A percentile compares a stretch with the other conserved stretches of the same genome.
These are phyloP conservation scores for Epicoccum nigrum DNA, from an alignment of 2,329 filamentous ascomycete species.

Conservation along the genomic window DNA sequence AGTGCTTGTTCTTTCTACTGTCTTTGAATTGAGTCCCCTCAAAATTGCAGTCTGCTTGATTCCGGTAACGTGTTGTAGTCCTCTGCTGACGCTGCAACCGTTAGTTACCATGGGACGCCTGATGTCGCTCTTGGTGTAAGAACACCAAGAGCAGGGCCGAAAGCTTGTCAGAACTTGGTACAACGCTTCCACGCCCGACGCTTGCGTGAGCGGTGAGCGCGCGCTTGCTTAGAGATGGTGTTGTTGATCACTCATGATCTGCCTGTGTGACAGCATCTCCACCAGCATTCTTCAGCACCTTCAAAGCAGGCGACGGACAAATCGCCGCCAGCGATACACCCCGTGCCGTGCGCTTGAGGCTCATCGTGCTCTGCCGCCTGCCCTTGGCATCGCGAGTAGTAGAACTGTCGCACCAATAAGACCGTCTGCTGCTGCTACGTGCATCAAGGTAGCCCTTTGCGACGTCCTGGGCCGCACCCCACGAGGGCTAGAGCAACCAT, in stretches of 20 bases:
- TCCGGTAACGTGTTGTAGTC: too few relatives aligned
- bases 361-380: background rate
- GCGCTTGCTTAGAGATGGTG: background rate
- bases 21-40: too few relatives aligned
- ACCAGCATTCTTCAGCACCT: background rate
- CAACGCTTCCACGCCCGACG: background rate
- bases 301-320: slow-evolving; percentile 2
- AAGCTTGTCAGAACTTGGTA: background rate
- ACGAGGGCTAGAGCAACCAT: slow-evolving; percentile 7
- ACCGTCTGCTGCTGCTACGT: slow-evolving; percentile 7
- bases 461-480: slow-evolving; percentile 3
- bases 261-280: slow-evolving; percentile 1
- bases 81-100: background rate
- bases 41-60: too few relatives aligned
- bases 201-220: too few relatives aligned
- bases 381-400: slow-evolving; percentile 5
- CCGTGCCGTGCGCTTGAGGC: slow-evolving; percentile 11
- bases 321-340: slow-evolving; percentile 7
- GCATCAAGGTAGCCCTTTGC: slow-evolving; percentile 9
- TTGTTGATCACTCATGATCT: background rate
- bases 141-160: slow-evolving; percentile 6
- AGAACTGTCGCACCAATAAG: slow-evolving; percentile 12
- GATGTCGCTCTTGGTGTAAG: slow-evolving; percentile 6
- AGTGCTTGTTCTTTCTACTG: too few relatives aligned
- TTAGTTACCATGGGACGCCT: slow-evolving; percentile 1